Evolutionary conservation across 805 yeast species (phyloP), one percentile per base, ranked within the genome.

Genomic region (Spathaspora sp.): DNA sequence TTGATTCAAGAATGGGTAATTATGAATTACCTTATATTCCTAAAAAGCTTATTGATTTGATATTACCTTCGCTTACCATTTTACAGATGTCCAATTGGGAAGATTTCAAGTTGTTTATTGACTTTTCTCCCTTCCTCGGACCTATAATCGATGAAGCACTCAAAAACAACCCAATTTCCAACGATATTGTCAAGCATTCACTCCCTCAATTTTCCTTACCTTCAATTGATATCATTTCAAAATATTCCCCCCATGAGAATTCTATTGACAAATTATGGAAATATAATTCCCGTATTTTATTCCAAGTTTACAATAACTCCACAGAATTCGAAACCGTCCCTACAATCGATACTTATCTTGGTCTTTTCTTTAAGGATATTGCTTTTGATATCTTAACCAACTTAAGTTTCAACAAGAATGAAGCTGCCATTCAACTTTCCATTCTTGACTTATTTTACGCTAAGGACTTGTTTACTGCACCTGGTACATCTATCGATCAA

Each of bases 381-480:
- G 75, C 85, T 35, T 78, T 80, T 47, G 97, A 93, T 67, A 70
- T 88, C 31, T 80, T 92, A 49, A 83, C 86, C 54, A 83, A 86
- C 58, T 72, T 93, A 72, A 96, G 92, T 57, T 94, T 89, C 75
- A 94, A 94, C 70, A 85, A 96, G 62, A 82, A 81, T 45, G 94
- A 89, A 56, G 96, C 89, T 9, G 85, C 96, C 0, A 83, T 88
- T 55, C 97, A 91, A 66, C 78, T 94, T 44, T 78, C 89, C 29
- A 81, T 85, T 6, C 69, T 94, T 50, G 91, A 87, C 60, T 66
- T 81, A 49, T 92, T 83, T 60, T 91, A 91, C 73, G 77, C 81
- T 55, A 76, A 81, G 10, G 80, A 79, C 40, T 62, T 74, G 48
- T 74, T 74, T 58, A 66, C 75, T 40, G 77, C 78, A 2, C 77